These are phyloP conservation scores for Fusarium succisae DNA, from an alignment of 2,329 filamentous ascomycete species.

Conservation along the genomic window DNA sequence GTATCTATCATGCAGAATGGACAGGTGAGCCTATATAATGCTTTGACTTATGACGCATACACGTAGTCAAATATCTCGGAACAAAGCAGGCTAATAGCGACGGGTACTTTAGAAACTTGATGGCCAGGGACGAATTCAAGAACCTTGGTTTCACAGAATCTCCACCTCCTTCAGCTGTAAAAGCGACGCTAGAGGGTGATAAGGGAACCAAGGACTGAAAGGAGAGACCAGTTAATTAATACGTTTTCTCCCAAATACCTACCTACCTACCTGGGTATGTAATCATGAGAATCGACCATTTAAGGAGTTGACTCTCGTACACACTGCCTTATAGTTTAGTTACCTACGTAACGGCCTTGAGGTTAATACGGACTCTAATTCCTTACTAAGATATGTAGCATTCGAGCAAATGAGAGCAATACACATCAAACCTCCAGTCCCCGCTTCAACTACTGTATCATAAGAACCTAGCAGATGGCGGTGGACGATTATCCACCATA, in stretches of 20 bases:
- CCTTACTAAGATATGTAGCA: slow-evolving; percentile 8
- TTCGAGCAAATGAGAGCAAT: slow-evolving; percentile 40
- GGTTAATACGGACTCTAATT: neutral
- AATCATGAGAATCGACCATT: slow-evolving; percentile 42
- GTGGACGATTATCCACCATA: slow-evolving; percentile 25
- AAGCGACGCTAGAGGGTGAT: slow-evolving; percentile 46
- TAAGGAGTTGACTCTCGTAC: neutral
- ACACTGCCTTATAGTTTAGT: neutral
- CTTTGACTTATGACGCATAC: slow-evolving; percentile 19
- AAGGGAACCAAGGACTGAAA: slow-evolving; percentile 50
- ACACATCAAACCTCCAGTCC: slow-evolving; percentile 41
- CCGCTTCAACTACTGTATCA: slow-evolving; percentile 27
- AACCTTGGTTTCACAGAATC: slow-evolving; percentile 79
- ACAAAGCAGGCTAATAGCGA: slow-evolving; percentile 28
- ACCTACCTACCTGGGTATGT: neutral
- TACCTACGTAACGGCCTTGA: neutral
- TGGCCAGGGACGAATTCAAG: slow-evolving; percentile 94
- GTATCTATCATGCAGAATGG: slow-evolving; percentile 94
- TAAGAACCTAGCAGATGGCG: slow-evolving; percentile 14
- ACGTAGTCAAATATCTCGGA: slow-evolving; percentile 13
- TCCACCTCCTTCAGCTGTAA: slow-evolving; percentile 31
- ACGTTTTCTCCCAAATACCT: neutral
- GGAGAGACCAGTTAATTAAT: slow-evolving; percentile 36
- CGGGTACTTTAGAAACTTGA: slow-evolving; percentile 74
- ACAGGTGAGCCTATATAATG: slow-evolving; percentile 68